Percentiles rank a stretch among this genome's conserved stretches.
Conservation (phyloP, 78 protist species). For the Capsaspora owczarzaki region DNA sequence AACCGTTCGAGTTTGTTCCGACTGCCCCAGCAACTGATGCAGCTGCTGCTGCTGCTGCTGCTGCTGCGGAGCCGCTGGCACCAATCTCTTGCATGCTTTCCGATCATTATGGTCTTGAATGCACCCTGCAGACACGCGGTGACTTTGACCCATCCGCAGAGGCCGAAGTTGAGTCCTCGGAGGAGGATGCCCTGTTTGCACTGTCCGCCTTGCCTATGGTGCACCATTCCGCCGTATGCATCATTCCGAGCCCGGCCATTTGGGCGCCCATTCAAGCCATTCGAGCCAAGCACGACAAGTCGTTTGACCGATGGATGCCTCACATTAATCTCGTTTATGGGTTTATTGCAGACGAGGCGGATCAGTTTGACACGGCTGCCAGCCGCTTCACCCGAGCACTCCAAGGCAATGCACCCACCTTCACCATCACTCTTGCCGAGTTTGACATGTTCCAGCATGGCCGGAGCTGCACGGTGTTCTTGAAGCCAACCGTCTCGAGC, state of each 20-base stretch:
- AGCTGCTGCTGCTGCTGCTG: no score
- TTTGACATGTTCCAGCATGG: neutral
- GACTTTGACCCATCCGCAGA: no score
- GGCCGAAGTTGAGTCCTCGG: no score
- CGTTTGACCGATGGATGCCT: slow-evolving; percentile 3
- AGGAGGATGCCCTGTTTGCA: no score
- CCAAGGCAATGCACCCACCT: neutral
- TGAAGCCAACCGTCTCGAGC: neutral
- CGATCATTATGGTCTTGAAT: no score
- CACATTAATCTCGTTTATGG: slow-evolving; percentile 10
- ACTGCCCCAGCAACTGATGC: no score
- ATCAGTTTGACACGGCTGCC: neutral
- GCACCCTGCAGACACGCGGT: no score
- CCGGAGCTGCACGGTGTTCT: neutral
- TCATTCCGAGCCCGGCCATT: neutral
- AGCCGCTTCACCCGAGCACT: neutral
- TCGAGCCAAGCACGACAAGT: neutral
- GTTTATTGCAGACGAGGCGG: neutral
- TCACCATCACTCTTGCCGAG: neutral
- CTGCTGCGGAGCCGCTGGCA: no score
- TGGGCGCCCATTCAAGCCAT: slow-evolving; percentile 17
- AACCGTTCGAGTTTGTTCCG: neutral
- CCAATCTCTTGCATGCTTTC: no score
- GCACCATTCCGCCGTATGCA: neutral
- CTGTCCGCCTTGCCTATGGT: no score